A percentile compares a stretch with the other conserved stretches of the same genome.
Conservation (phyloP, 225 moss, liverwort and hornwort genomes). For the Pseudoscleropodium purum region DNA sequence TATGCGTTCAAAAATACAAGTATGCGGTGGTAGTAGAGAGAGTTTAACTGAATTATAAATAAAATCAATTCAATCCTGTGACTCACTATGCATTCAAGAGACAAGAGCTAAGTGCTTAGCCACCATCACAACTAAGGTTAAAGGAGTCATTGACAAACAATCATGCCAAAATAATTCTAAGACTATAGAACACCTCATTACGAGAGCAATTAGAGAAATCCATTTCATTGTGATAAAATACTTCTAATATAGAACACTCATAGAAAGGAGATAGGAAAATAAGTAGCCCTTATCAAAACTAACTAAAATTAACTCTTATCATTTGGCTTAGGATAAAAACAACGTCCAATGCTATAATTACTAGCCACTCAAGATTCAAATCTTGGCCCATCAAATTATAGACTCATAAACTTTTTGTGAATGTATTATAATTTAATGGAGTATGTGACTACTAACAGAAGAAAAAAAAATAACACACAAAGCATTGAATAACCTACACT, state of each 20-base stretch:
- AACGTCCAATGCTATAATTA: accelerated
- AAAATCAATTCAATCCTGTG: no score
- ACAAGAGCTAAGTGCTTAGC: no score
- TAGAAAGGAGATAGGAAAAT: not conserved
- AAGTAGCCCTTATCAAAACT: accelerated
- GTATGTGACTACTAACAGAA: accelerated
- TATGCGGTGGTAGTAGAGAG: no score
- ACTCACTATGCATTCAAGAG: no score
- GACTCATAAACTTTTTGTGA: accelerated
- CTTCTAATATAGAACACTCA: not conserved
- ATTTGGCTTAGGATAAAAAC: not conserved
- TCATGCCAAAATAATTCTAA: not conserved
- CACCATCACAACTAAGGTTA: not conserved
- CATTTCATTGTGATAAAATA: not conserved
- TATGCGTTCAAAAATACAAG: no score
- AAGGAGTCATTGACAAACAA: not conserved
- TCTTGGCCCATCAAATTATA: accelerated
- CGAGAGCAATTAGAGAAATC: not conserved
- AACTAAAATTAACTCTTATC: not conserved
- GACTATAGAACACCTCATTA: not conserved
- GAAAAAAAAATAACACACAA: no score
- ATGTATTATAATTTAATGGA: not conserved
- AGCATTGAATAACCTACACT: no score
- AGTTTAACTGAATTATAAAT: no score
- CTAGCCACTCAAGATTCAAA: not conserved